Conservation (phyloP, 2,329 filamentous ascomycete species). For the Aphanoascus verrucosus region DNA sequence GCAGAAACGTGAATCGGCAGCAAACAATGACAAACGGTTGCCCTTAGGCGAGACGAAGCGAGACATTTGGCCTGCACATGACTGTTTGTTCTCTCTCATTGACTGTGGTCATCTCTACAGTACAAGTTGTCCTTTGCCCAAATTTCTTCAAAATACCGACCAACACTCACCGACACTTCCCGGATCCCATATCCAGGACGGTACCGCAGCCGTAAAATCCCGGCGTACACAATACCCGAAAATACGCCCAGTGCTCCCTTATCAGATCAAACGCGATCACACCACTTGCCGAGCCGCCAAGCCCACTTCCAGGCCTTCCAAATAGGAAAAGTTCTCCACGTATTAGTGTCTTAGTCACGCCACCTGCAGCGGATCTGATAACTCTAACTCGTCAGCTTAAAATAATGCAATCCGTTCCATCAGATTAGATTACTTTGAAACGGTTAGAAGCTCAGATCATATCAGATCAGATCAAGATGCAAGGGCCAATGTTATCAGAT, state of each 20-base stretch:
- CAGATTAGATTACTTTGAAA: constrained; percentile 7
- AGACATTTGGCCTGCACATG: no score
- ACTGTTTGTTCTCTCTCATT: no score
- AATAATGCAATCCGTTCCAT: not conserved
- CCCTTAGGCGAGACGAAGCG: not conserved
- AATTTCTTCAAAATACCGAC: not conserved
- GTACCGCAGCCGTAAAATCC: not conserved
- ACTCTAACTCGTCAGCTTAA: not conserved
- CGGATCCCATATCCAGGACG: not conserved
- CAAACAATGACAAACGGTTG: not conserved
- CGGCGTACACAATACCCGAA: constrained; percentile 4
- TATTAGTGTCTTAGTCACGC: constrained; percentile 3
- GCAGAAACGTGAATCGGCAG: not conserved
- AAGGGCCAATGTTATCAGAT: no score
- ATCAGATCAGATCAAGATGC: not conserved
- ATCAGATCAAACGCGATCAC: constrained; percentile 6
- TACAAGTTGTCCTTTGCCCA: no score
- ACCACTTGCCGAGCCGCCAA: not conserved
- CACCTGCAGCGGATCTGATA: constrained; percentile 11
- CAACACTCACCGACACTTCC: not conserved
- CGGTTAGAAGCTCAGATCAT: not conserved
- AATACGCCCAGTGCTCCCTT: constrained; percentile 8
- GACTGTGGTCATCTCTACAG: no score
- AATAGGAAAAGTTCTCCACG: constrained; percentile 11
- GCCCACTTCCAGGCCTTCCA: not conserved